Percentiles rank a stretch among this genome's conserved stretches.
Evolutionary conservation across 768 basidiomycete species (phyloP).

Genomic region (Mycena capillaripes): DNA sequence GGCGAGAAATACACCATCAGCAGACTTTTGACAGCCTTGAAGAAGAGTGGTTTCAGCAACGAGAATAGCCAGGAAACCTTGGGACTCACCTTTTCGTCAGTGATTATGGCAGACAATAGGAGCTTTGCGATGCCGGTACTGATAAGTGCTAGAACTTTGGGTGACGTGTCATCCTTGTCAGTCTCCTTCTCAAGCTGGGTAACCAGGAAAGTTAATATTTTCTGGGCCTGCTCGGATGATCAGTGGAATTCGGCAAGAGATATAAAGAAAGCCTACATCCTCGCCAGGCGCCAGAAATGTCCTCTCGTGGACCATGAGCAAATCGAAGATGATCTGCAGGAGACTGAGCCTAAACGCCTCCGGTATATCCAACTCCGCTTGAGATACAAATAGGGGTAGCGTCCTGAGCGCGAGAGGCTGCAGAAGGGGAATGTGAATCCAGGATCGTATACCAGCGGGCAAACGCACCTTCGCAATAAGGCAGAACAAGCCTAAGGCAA

Average conservation of each 20-base stretch:
- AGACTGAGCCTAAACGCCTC: constrained; percentile 76
- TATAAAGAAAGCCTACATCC: constrained; percentile 36
- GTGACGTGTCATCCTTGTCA: constrained; percentile 46
- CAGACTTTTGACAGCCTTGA: constrained; percentile 53
- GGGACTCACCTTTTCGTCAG: constrained; percentile 73
- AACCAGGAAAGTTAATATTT: constrained; percentile 70
- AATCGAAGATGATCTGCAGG: constrained; percentile 88
- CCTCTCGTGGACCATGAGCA: constrained; percentile 86
- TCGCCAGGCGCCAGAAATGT: constrained; percentile 62
- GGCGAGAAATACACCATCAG: constrained; percentile 80
- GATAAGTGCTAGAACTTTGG: constrained; percentile 75
- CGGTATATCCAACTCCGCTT: constrained; percentile 55
- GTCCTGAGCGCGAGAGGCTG: constrained; percentile 14
- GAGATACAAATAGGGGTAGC: constrained; percentile 11
- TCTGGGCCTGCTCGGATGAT: constrained; percentile 35
- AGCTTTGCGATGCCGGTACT: constrained; percentile 91
- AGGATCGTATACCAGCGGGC: constrained; percentile 48
- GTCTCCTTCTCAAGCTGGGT: constrained; percentile 65
- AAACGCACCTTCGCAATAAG: constrained; percentile 75
- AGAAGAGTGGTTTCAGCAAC: constrained; percentile 64
- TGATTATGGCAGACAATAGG: constrained; percentile 80
- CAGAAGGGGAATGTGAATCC: neutral
- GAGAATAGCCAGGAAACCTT: constrained; percentile 42
- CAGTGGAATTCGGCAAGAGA: neutral
- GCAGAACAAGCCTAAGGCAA: constrained; percentile 79